Conservation (phyloP, 257 asterid species). For the Ehretia macrophylla region DNA sequence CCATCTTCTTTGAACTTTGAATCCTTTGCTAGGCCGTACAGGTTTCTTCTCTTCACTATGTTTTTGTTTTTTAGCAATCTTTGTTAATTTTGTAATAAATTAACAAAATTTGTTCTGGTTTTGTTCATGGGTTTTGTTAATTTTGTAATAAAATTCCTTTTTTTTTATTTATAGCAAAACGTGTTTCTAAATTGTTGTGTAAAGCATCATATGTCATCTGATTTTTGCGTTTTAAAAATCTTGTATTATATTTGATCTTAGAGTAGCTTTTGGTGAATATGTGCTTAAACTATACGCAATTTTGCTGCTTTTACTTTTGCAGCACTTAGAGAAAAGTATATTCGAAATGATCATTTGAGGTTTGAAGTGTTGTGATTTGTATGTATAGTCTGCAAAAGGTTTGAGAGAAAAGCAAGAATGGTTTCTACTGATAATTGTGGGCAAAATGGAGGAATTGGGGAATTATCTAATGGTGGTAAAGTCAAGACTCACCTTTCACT, state of each 20-base stretch:
- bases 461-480: conserved; percentile 21
- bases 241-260: no score
- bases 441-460: conserved; percentile 38
- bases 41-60: not conserved
- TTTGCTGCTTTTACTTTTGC: not conserved
- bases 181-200: no score
- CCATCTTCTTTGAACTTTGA: not conserved
- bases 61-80: no score
- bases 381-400: not conserved
- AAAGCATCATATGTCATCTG: no score
- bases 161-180: no score
- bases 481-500: conserved; percentile 32
- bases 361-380: not conserved
- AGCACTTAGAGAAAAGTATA: not conserved
- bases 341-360: not conserved
- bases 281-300: not conserved
- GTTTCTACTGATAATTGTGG: conserved; percentile 40
- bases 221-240: no score
- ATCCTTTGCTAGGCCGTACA: not conserved
- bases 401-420: conserved; percentile 33
- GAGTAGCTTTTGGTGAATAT: no score
- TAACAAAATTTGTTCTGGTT: no score
- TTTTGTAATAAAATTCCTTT: no score
- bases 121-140: no score
- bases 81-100: not conserved